Base-by-base conservation (phyloP, 352 stramenopile genomes). In the Globisporangium okanoganense region DNA sequence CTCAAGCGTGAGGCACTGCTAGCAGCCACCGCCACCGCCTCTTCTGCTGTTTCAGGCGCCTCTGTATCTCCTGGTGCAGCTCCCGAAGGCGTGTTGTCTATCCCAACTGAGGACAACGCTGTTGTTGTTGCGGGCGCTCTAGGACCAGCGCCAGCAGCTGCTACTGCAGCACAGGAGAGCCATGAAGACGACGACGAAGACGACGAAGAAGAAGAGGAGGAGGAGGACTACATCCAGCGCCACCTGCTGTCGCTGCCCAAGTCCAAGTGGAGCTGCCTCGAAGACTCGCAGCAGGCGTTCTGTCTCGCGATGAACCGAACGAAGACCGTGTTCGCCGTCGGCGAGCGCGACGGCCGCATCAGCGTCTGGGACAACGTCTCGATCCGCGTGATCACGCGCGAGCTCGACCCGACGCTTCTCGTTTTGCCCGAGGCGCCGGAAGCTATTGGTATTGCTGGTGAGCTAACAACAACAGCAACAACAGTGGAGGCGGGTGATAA, bases 321-420 rank as follows among this genome's bases (percentile, higher is more conserved):
- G 14, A 67, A 82, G 35, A 89, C 79, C 41, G 59, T 94, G 50
- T 62, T 93, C 13, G 84, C 82, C 6, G 81, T 94, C 25, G 85
- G 85, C 47, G 83, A 93, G 65, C 84, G 83, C 36, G 85, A 92
- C 35, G 85, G 85, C 5, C 76, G 84, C 43, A 71, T 94, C n/a
- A 90, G 74, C 9, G 77, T 94, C 27, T 94, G 85, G 85, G 85
- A 94, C 66, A 92, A 90, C 57, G 85, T 81, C 29, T 86, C 75
- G 7, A 78, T 94, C 14, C 82, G 79, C 25, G 82, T 89, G 29
- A 88, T 92, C 65, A 91, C 79, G 44, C 78, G 82, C 2, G 82
- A 92, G 62, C 69, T 94, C 49, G 82, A 92, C 41, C 85, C 85
- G 36, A 89, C 82, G 45, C 66, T 81, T 5, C 81, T 89, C 35